phyloP scores from a whole-genome alignment of 108 stramenopile species.

The Pseudonitzschia pungens region DNA sequence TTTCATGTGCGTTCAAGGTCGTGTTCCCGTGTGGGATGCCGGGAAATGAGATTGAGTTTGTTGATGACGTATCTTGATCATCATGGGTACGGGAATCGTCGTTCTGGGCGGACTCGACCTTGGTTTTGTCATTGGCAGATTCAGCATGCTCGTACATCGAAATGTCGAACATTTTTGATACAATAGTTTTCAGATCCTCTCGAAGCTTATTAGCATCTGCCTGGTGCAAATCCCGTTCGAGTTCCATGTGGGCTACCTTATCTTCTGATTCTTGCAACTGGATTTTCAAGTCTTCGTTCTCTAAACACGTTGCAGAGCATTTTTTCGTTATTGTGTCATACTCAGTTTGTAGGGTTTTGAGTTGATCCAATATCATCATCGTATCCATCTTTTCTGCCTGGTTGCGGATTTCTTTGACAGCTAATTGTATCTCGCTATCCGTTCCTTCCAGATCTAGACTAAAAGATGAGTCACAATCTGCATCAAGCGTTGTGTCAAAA shows the following conservation, averaged over 20 bases:
- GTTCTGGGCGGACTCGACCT: background rate
- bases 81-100: background rate
- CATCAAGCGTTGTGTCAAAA: background rate
- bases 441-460: constrained; percentile 16
- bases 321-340: constrained; percentile 19
- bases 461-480: background rate
- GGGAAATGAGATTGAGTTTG: background rate
- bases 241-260: constrained; percentile 28
- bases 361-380: constrained; percentile 38
- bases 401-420: constrained; percentile 43
- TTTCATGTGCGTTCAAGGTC: background rate
- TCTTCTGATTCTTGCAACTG: constrained; percentile 24
- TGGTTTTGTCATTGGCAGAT: background rate
- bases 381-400: constrained; percentile 43
- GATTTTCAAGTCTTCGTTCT: constrained; percentile 26
- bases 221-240: constrained; percentile 44
- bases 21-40: background rate
- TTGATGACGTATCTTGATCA: background rate
- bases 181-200: constrained; percentile 35
- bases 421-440: constrained; percentile 36
- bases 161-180: constrained; percentile 44
- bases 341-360: constrained; percentile 38
- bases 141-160: constrained; percentile 8
- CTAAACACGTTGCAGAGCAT: constrained; percentile 13
- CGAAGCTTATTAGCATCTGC: constrained; percentile 39